Conservation (phyloP, 495 filamentous ascomycete species). For the Lindgomyces ingoldianus region DNA sequence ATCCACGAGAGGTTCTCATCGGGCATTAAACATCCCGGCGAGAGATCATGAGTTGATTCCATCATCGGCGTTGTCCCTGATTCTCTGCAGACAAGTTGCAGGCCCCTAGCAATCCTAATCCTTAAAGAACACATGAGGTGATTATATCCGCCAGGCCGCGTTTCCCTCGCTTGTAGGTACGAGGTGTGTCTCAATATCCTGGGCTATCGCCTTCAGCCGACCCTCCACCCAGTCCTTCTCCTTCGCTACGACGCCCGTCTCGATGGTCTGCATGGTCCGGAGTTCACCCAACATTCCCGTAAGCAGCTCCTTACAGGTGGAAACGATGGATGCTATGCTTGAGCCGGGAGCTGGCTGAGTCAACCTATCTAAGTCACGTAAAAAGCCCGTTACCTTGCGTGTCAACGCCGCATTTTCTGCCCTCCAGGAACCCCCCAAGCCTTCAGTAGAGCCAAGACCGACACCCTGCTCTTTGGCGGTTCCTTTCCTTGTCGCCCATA, state of each 20-base stretch:
- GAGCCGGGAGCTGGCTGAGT: constrained; percentile 27
- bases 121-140: too few species aligned
- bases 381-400: constrained; percentile 29
- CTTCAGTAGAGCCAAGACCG: constrained; percentile 18
- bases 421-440: constrained; percentile 34
- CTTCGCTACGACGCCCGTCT: constrained; percentile 17
- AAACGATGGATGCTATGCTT: constrained; percentile 26
- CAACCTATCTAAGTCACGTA: constrained; percentile 31
- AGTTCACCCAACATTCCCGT: constrained; percentile 26
- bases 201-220: constrained; percentile 21
- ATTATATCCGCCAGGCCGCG: constrained; percentile 30
- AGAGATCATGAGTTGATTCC: too few species aligned
- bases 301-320: constrained; percentile 25
- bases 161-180: constrained; percentile 5
- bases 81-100: too few species aligned
- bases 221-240: constrained; percentile 34
- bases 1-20: too few species aligned
- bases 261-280: constrained; percentile 27
- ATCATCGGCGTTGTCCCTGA: too few species aligned
- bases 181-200: constrained; percentile 13
- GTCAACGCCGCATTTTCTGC: constrained; percentile 31
- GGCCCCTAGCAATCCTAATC: too few species aligned
- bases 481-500: constrained; percentile 44
- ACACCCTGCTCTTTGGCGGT: constrained; percentile 26
- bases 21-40: too few species aligned